These are phyloP conservation scores for Penicillium olsonii DNA, from an alignment of 2,329 filamentous ascomycete species.

Conservation along the genomic window DNA sequence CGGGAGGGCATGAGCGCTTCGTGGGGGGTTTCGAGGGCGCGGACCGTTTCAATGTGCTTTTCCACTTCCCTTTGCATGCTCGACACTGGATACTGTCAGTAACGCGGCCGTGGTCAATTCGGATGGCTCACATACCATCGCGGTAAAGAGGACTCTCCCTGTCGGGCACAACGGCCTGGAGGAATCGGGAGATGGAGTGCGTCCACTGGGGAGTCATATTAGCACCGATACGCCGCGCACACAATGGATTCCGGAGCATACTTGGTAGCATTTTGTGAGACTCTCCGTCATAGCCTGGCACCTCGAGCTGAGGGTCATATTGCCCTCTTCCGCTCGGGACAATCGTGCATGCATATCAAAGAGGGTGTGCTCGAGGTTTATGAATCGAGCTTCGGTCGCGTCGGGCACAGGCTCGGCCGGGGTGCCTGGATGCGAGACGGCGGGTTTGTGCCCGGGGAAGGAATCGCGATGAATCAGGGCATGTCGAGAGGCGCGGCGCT, in stretches of 20 bases:
- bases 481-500: slow-evolving; percentile 88
- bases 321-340: slow-evolving; percentile 79
- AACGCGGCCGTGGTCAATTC: too few relatives aligned
- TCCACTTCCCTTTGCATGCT: slow-evolving; percentile 65
- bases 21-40: slow-evolving; percentile 60
- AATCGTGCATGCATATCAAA: slow-evolving; percentile 78
- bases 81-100: slow-evolving; percentile 43
- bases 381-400: slow-evolving; percentile 72
- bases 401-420: slow-evolving; percentile 82
- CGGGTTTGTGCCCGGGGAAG: slow-evolving; percentile 75
- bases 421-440: slow-evolving; percentile 77
- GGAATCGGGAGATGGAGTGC: slow-evolving; percentile 75
- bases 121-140: slow-evolving; percentile 64
- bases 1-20: slow-evolving; percentile 67
- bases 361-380: slow-evolving; percentile 75
- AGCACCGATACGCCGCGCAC: slow-evolving; percentile 8
- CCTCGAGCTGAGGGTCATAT: slow-evolving; percentile 75
- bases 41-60: slow-evolving; percentile 61
- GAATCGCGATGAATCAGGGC: slow-evolving; percentile 89
- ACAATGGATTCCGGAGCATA: slow-evolving; percentile 37
- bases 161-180: slow-evolving; percentile 73
- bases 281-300: slow-evolving; percentile 82
- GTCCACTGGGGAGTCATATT: slow-evolving; percentile 61
- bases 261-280: slow-evolving; percentile 70
- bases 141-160: slow-evolving; percentile 76